Conservation (phyloP, 441 rosid species). For the Eruca vesicaria region DNA sequence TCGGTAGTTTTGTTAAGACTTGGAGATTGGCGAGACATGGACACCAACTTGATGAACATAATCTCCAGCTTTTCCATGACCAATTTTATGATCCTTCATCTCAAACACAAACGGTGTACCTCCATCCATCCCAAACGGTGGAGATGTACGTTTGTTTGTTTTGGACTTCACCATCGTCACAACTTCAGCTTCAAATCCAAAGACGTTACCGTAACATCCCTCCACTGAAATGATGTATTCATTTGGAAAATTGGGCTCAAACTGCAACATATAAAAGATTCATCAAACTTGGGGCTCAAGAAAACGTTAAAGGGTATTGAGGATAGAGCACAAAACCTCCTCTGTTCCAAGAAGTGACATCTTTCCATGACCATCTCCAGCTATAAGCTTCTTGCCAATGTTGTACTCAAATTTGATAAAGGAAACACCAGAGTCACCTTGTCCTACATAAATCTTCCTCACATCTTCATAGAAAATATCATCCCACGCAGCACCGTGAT, state of each 20-base stretch:
- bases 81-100: conserved; percentile 4
- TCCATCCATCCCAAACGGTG: conserved; percentile 15
- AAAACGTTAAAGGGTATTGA: neutral
- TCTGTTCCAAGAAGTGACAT: conserved; percentile 18
- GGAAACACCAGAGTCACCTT: conserved; percentile 15
- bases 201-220: conserved; percentile 11
- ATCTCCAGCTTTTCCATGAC: conserved; percentile 22
- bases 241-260: conserved; percentile 6
- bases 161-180: conserved; percentile 13
- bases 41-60: conserved; percentile 24
- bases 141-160: conserved; percentile 25
- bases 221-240: conserved; percentile 20
- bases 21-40: conserved; percentile 14
- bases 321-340: neutral
- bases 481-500: conserved; percentile 14
- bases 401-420: conserved; percentile 8
- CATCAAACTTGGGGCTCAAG: neutral
- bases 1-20: neutral
- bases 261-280: conserved; percentile 7
- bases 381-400: neutral
- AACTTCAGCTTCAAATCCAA: neutral
- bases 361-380: conserved; percentile 19
- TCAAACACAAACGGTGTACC: conserved; percentile 8
- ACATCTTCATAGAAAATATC: conserved; percentile 8
- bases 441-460: conserved; percentile 17